Base-by-base conservation (phyloP, 768 basidiomycete species). In the Termitomyces sp. region DNA sequence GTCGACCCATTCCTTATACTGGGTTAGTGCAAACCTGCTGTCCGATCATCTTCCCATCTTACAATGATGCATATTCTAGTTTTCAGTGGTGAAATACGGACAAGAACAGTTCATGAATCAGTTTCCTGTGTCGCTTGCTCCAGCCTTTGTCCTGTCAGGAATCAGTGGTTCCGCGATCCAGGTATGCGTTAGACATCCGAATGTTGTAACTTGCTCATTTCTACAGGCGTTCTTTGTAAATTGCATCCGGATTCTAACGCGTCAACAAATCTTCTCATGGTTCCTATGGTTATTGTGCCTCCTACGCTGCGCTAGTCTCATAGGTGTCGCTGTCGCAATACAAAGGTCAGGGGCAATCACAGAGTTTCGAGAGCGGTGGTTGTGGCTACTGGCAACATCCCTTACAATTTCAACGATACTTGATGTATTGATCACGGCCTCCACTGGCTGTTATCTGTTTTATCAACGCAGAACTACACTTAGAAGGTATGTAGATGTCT, bases 181-280 rank as follows among this genome's bases (percentile, higher is more conserved):
- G 46, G 62, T 56, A 8, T 16, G 16, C 13, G 12, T 20, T 3
- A 13, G 2, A 20, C 33, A 35, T 24, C 2, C 16, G n/a, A 18
- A 52, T 13, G 7, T 16, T 11, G 8, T 13, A 42, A 40, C 28
- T 40, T 22, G 40, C 8, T 44, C 7, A 36, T 59, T 32, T 35
- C 12, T 44, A 39, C 22, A 65, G 64, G 59, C 62, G 13, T 65
- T 65, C 51, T 65, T 65, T 22, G 56, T 55, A 22, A 40, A 63
- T 18, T 59, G 64, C 16, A 49, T 65, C 20, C 44, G 28, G 12
- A 52, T 36, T 8, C 58, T 65, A 3, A 28, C 53, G 3, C 36
- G 11, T 18, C 53, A 54, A 39, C 22, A 3, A 18, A 39, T 24
- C 0, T 11, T 39, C 15, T 28, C 38, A 4, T 39, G 53, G 36